A percentile compares a stretch with the other conserved stretches of the same genome.
These are phyloP conservation scores for Blepharisma stoltei DNA, from an alignment of 73 alveolate genomes.

Conservation along the genomic window DNA sequence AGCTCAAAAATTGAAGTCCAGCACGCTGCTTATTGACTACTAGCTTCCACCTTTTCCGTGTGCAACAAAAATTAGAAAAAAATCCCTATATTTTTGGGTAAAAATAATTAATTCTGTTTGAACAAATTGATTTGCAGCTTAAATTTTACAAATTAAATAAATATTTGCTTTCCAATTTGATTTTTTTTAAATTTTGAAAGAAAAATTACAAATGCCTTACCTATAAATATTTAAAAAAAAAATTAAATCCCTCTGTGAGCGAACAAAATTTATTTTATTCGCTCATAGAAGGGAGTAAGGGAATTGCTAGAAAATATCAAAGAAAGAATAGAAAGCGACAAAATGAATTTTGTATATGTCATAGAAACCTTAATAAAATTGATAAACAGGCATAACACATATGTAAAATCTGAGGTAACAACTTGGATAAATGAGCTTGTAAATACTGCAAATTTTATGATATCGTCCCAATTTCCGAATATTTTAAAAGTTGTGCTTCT, in stretches of 20 bases:
- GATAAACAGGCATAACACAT: not conserved
- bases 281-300: too few species aligned
- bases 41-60: not conserved
- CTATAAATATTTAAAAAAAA: too few species aligned
- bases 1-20: not conserved
- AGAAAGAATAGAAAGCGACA: not conserved
- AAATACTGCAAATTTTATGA: not conserved
- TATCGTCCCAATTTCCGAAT: not conserved
- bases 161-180: not conserved
- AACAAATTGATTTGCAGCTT: not conserved
- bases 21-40: not conserved
- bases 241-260: too few species aligned
- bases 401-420: not conserved
- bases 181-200: too few species aligned
- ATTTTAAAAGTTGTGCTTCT: not conserved
- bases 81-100: not conserved
- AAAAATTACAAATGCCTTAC: too few species aligned
- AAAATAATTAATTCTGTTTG: not conserved
- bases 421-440: slow-evolving; percentile 25
- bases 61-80: not conserved
- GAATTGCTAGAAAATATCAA: too few species aligned
- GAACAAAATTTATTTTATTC: too few species aligned
- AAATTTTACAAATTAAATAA: not conserved
- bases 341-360: not conserved
- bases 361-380: not conserved